Evolutionary conservation across 768 basidiomycete genomes (phyloP).

Genomic region (Tricholoma sp.): DNA sequence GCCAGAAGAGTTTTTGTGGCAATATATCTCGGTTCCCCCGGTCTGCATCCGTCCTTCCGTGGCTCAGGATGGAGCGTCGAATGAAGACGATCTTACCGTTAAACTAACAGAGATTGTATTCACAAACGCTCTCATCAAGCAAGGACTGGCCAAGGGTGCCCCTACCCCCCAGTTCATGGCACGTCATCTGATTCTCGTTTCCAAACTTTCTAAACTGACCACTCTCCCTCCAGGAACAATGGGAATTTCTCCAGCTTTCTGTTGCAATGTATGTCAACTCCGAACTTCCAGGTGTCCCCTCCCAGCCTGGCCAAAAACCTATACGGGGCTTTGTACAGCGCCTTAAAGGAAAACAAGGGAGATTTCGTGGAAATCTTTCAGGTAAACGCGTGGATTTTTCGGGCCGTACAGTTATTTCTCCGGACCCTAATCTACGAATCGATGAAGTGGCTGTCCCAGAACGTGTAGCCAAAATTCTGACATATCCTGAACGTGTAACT

Average conservation of each 20-base stretch:
- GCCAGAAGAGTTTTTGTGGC: conserved; percentile 98
- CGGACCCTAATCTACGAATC: conserved; percentile 97
- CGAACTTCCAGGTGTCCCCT: conserved; percentile 88
- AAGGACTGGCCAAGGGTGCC: conserved; percentile 82
- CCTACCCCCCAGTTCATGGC: conserved; percentile 91
- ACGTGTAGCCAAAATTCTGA: conserved; percentile 89
- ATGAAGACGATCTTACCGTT: conserved; percentile 97
- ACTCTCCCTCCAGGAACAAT: conserved; percentile 69
- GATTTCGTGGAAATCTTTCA: conserved; percentile 95
- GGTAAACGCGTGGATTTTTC: conserved; percentile 99
- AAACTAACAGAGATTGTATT: conserved; percentile 97
- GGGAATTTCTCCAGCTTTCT: conserved; percentile 93
- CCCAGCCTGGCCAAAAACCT: conserved; percentile 85
- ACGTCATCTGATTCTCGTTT: conserved; percentile 4
- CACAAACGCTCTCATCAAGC: conserved; percentile 88
- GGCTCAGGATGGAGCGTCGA: conserved; percentile 95
- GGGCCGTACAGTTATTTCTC: conserved; percentile 96
- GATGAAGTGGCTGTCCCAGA: conserved; percentile 98
- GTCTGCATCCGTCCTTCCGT: conserved; percentile 97
- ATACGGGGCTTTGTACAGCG: conserved; percentile 98
- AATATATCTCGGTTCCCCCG: conserved; percentile 96
- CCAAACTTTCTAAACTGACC: background rate
- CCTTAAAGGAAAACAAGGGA: conserved; percentile 97
- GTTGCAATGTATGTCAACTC: conserved; percentile 99
- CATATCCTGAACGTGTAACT: conserved; percentile 95